Conservation (phyloP, 2,329 filamentous ascomycete species). For the Pseudogymnoascus sp. region DNA sequence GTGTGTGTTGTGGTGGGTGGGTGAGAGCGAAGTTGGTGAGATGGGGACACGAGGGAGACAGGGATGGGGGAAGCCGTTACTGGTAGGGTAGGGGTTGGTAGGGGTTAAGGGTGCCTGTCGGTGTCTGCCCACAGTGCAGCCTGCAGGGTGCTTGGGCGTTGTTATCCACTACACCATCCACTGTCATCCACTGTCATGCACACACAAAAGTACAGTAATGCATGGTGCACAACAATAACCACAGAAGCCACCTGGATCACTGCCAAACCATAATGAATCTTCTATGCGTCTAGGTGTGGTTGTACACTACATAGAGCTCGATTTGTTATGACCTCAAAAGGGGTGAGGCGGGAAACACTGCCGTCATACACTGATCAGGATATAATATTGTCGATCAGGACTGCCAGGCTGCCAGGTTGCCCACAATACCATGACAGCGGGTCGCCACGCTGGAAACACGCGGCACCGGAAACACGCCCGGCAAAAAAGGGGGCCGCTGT, state of each 20-base stretch:
- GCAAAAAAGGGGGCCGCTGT: neutral
- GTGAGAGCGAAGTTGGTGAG: neutral
- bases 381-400: neutral
- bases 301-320: neutral
- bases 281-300: neutral
- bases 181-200: neutral
- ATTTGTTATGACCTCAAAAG: neutral
- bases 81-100: slow-evolving; percentile 28
- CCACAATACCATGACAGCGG: neutral
- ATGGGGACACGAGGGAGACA: slow-evolving; percentile 24
- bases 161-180: neutral
- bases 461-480: neutral
- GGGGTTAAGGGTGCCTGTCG: neutral
- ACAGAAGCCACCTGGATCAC: neutral
- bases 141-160: neutral
- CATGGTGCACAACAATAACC: neutral
- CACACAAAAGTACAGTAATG: neutral
- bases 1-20: neutral
- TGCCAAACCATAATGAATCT: neutral
- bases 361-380: neutral
- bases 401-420: neutral
- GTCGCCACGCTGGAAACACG: neutral
- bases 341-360: neutral
- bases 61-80: slow-evolving; percentile 32
- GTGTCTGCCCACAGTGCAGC: neutral